Evolutionary conservation across 2,329 filamentous ascomycete species (phyloP), one percentile per base, ranked within the genome.

Genomic region (Xylariaceae sp.): DNA sequence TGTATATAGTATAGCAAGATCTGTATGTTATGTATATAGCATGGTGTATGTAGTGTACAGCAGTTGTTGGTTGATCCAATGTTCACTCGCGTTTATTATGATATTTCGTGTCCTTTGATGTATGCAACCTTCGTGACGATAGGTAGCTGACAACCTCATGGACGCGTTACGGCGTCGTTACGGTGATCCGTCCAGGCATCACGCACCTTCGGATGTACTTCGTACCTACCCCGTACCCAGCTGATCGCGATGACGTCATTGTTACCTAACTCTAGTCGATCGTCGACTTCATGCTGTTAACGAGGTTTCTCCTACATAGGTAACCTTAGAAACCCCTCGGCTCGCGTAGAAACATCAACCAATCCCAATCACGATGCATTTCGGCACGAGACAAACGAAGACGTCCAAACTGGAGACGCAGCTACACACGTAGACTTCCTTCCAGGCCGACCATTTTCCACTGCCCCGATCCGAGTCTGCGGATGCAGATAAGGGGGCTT

Each of bases 1-100:
- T 43, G 50, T 61, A 32, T 56, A 47, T 62, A 40, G 37, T 58
- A 10, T 40, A 16, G 26, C 8, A 5, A 26, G 26, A 26, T 26
- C 26, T 4, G 26, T 26, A 26, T 26, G 8, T 26, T 26, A 26
- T 26, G 26, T 26, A 26, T 26, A n/a, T n/a, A n/a, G n/a, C n/a
- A n/a, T n/a, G n/a, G n/a, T 26, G 26, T 26, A 26, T 26, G 26
- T 26, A 8, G 4, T 26, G 26, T n/a, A n/a, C n/a, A n/a, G n/a
- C n/a, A n/a, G n/a, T n/a, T n/a, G n/a, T n/a, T n/a, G n/a, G n/a
- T n/a, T n/a, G n/a, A n/a, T n/a, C n/a, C n/a, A n/a, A n/a, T n/a
- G n/a, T n/a, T n/a, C n/a, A n/a, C n/a, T n/a, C n/a, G n/a, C n/a
- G n/a, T n/a, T n/a, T n/a, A n/a, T n/a, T n/a, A n/a, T n/a, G n/a